A percentile compares a stretch with the other conserved stretches of the same genome.
Evolutionary conservation across 306 rosid species (phyloP).

Genomic region (Malus asiatica): DNA sequence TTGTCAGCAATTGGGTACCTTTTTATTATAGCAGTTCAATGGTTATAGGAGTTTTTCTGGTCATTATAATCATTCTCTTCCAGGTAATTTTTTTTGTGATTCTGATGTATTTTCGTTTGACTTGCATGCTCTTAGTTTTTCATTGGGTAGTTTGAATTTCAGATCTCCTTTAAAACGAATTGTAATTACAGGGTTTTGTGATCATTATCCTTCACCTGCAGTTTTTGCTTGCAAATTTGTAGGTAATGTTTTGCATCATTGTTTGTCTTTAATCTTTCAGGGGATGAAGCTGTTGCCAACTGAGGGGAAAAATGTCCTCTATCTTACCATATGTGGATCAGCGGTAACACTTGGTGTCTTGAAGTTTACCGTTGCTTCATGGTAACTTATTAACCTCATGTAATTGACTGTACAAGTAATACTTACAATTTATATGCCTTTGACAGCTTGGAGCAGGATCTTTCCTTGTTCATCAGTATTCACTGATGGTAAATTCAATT

Average conservation of each 20-base stretch:
- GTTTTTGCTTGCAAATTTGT: conserved; percentile 8
- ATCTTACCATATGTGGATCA: conserved; percentile 61
- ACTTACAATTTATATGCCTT: conserved; percentile 1
- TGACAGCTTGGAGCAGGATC: conserved; percentile 78
- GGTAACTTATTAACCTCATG: conserved; percentile 9
- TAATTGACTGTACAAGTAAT: neutral
- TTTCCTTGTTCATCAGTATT: conserved; percentile 52
- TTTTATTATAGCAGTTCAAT: conserved; percentile 77
- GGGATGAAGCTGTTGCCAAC: conserved; percentile 86
- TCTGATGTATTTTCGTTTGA: neutral
- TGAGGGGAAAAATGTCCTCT: conserved; percentile 64
- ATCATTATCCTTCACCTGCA: neutral
- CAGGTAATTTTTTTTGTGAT: conserved; percentile 42
- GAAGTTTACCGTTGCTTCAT: neutral
- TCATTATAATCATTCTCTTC: conserved; percentile 62
- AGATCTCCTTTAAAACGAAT: neutral
- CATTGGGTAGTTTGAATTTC: neutral
- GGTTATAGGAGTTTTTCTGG: conserved; percentile 68
- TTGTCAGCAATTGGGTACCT: conserved; percentile 69
- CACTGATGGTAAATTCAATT: conserved; percentile 55
- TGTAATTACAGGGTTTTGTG: neutral
- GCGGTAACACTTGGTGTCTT: conserved; percentile 43
- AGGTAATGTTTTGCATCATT: neutral
- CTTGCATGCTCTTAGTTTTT: neutral
- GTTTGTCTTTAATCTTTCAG: conserved; percentile 27